Evolutionary conservation across 371 early-diverging fungal genomes (phyloP).

Genomic region (Mucor mucedo): DNA sequence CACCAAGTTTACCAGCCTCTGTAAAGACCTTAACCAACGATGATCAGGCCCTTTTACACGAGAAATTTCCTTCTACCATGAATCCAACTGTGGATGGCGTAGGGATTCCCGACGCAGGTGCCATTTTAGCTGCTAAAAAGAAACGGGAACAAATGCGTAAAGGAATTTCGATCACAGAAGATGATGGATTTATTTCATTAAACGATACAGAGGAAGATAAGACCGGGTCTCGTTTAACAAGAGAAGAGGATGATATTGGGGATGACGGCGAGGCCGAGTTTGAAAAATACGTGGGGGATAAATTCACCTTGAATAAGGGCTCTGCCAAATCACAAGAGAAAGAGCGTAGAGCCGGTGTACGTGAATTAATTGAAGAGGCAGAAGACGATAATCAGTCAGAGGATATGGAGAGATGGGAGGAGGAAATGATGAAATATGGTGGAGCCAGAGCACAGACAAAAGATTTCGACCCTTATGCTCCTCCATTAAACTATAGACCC

Average conservation of each 20-base stretch:
- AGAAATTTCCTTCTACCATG: slow-evolving; percentile 49
- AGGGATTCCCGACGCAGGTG: slow-evolving; percentile 51
- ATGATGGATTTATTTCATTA: slow-evolving; percentile 47
- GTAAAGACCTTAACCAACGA: slow-evolving; percentile 29
- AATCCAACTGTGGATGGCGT: slow-evolving; percentile 22
- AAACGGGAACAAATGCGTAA: slow-evolving; percentile 55
- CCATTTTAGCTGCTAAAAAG: slow-evolving; percentile 60
- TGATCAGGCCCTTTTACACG: slow-evolving; percentile 31
- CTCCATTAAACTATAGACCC: slow-evolving; percentile 40
- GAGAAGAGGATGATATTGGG: slow-evolving; percentile 60
- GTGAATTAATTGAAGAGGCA: slow-evolving; percentile 64
- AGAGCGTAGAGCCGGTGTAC: slow-evolving; percentile 45
- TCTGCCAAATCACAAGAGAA: slow-evolving; percentile 45
- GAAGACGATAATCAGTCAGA: slow-evolving; percentile 60
- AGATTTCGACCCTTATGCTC: slow-evolving; percentile 29
- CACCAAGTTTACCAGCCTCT: slow-evolving; percentile 43
- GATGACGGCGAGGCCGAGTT: slow-evolving; percentile 63
- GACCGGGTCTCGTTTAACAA: slow-evolving; percentile 43
- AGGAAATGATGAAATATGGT: slow-evolving; percentile 69
- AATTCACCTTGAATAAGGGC: slow-evolving; percentile 44
- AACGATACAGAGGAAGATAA: slow-evolving; percentile 22
- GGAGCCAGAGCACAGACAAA: slow-evolving; percentile 39
- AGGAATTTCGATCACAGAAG: slow-evolving; percentile 37
- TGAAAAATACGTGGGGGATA: slow-evolving; percentile 55
- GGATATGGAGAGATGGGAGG: slow-evolving; percentile 71